Evolutionary conservation across 805 yeast species (phyloP).

Genomic region (Yarrowia osloensis): DNA sequence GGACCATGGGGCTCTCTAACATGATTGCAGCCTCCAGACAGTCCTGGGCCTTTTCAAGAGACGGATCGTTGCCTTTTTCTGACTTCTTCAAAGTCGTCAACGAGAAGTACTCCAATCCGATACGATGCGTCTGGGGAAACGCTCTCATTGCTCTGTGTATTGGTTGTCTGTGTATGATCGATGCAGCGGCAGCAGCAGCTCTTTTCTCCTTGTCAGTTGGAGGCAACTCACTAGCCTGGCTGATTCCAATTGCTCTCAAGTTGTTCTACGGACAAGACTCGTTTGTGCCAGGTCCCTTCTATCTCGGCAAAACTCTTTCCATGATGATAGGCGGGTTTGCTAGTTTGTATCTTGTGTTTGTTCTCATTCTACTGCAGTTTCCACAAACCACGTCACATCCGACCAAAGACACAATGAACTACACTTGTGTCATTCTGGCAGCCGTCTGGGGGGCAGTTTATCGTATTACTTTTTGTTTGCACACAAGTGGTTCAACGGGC

Average conservation of each 20-base stretch:
- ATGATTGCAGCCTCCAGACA: neutral
- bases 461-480: too few relatives aligned
- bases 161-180: neutral
- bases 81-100: neutral
- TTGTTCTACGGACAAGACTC: neutral
- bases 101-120: neutral
- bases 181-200: neutral
- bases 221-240: neutral
- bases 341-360: too few relatives aligned
- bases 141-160: neutral
- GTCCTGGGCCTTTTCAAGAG: neutral
- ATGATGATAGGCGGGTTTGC: too few relatives aligned
- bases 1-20: neutral
- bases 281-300: neutral
- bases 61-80: neutral
- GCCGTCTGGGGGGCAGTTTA: too few relatives aligned
- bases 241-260: too few relatives aligned
- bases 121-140: neutral
- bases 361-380: neutral
- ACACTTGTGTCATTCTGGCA: neutral
- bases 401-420: neutral
- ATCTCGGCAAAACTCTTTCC: neutral
- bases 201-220: neutral
- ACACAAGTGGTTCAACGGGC: too few relatives aligned
- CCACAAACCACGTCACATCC: neutral